Evolutionary conservation across 2,329 filamentous ascomycete genomes (phyloP).

Genomic region (Penicillium sp.): DNA sequence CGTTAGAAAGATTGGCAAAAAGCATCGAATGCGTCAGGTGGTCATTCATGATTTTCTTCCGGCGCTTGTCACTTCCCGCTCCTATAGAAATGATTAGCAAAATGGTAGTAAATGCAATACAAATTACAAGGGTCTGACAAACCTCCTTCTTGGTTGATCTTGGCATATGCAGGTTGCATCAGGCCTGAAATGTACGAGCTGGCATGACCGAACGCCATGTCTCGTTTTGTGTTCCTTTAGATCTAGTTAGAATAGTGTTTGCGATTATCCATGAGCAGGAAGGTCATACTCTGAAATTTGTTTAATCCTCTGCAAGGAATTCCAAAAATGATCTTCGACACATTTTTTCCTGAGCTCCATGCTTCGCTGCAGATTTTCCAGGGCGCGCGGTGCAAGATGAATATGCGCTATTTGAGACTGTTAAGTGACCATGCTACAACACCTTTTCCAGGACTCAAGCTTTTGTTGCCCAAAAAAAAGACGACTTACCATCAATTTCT

Average conservation of each 20-base stretch:
- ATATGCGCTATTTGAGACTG: neutral
- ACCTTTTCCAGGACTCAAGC: neutral
- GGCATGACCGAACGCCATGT: conserved; percentile 6
- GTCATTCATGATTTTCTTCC: neutral
- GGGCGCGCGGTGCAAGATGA: neutral
- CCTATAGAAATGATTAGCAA: neutral
- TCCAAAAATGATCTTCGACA: neutral
- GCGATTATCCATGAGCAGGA: neutral
- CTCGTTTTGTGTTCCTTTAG: neutral
- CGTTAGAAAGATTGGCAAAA: neutral
- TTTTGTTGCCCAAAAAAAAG: neutral
- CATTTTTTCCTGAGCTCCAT: neutral
- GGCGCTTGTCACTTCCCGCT: neutral
- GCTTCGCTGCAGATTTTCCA: neutral
- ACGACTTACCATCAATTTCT: neutral
- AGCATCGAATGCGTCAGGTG: neutral
- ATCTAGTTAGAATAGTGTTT: neutral
- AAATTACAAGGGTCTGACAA: neutral
- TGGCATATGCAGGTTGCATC: conserved; percentile 4
- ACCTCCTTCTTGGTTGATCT: conserved; percentile 2
- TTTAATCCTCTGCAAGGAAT: neutral
- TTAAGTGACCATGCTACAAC: no score
- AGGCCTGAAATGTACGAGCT: conserved; percentile 7
- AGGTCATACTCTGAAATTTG: neutral
- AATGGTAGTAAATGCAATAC: neutral